Conservation (phyloP, 1,139 yeast genomes). For the Pneumocystis jirovecii region DNA sequence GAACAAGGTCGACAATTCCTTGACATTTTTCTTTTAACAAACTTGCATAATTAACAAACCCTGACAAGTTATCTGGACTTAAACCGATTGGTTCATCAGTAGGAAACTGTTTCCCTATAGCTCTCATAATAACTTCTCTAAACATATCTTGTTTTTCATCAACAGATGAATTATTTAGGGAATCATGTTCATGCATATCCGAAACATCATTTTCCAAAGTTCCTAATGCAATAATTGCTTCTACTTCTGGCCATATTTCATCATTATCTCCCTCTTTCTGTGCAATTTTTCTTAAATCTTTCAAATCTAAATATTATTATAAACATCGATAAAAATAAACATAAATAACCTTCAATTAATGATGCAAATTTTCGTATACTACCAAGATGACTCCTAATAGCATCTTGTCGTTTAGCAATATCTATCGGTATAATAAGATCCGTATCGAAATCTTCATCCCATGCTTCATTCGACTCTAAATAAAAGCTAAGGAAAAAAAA, state of each 20-base stretch:
- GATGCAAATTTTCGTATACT: constrained; percentile 1
- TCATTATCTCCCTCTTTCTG: neutral
- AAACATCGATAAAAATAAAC: neutral
- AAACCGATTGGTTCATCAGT: neutral
- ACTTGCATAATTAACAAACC: neutral
- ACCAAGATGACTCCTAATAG: constrained; percentile 1
- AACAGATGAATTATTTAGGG: neutral
- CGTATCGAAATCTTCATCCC: constrained; percentile 2
- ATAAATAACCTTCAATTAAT: neutral
- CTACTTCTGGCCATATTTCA: neutral
- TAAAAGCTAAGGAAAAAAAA: neutral
- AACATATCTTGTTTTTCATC: neutral
- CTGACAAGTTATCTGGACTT: neutral
- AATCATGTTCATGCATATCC: neutral
- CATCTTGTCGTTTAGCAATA: neutral
- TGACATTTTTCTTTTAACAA: neutral
- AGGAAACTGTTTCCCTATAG: neutral
- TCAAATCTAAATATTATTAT: neutral
- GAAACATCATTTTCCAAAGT: neutral
- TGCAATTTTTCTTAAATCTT: neutral
- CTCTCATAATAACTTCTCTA: neutral
- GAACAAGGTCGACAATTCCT: neutral
- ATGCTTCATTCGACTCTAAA: neutral
- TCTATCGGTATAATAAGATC: neutral
- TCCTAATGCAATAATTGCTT: neutral